phyloP scores from a whole-genome alignment of 257 asterid species.

The Salvia rosmarinus region DNA sequence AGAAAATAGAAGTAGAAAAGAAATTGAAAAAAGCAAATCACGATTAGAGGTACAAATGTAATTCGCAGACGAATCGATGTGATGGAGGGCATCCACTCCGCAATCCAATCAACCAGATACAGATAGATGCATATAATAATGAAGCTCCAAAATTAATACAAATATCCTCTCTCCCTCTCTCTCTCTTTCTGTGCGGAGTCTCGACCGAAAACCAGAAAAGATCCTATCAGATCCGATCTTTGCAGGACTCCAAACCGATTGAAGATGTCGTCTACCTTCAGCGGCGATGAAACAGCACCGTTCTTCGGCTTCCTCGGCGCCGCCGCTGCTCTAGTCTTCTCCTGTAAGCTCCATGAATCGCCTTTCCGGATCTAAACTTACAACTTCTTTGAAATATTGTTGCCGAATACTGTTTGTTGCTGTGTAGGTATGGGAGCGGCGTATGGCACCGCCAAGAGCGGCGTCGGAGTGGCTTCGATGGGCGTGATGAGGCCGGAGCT shows the following conservation, averaged over 20 bases:
- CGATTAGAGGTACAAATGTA: slow-evolving; percentile 24
- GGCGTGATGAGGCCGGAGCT: slow-evolving; percentile 77
- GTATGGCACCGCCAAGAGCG: slow-evolving; percentile 73
- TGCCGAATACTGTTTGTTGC: background rate
- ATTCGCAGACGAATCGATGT: slow-evolving; percentile 9
- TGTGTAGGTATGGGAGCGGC: slow-evolving; percentile 74
- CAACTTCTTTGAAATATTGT: background rate
- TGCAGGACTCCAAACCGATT: slow-evolving; percentile 17
- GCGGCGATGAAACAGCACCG: slow-evolving; percentile 82
- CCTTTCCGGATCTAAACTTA: slow-evolving; percentile 32
- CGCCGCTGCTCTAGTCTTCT: slow-evolving; percentile 70
- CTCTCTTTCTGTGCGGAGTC: slow-evolving; percentile 30
- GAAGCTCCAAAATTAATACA: slow-evolving; percentile 6
- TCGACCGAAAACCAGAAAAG: slow-evolving; percentile 18
- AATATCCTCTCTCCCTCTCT: slow-evolving; percentile 29
- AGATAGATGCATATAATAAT: slow-evolving; percentile 20
- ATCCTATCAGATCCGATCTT: slow-evolving; percentile 48
- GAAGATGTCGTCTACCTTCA: slow-evolving; percentile 57
- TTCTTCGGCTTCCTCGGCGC: slow-evolving; percentile 79
- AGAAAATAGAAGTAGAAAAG: no score
- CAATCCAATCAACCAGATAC: background rate
- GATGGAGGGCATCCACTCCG: slow-evolving; percentile 31
- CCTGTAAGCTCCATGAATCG: slow-evolving; percentile 43
- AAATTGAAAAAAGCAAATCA: background rate
- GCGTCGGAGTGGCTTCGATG: slow-evolving; percentile 77